These are phyloP conservation scores for Carpinus fangiana DNA, from an alignment of 306 rosid genomes.

Conservation along the genomic window DNA sequence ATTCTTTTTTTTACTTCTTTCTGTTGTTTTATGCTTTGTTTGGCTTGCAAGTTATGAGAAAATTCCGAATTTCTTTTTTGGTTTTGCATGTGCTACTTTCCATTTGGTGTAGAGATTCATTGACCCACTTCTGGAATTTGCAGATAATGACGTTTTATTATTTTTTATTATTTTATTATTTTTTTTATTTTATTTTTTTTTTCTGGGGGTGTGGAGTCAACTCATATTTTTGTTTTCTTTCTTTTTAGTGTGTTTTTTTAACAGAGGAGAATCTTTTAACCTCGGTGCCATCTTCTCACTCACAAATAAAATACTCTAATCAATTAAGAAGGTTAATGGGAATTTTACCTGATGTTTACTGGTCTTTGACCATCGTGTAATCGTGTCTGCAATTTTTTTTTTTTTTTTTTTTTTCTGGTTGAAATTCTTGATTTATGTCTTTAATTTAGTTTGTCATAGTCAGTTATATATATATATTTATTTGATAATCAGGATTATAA, in stretches of 20 bases:
- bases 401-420: background rate
- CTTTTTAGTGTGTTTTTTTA: background rate
- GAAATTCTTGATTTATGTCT: background rate
- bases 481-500: background rate
- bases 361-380: conserved; percentile 6
- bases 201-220: background rate
- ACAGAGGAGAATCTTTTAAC: background rate
- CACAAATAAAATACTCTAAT: background rate
- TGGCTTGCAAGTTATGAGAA: background rate
- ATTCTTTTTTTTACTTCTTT: background rate
- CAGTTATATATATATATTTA: background rate
- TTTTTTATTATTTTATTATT: background rate
- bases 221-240: background rate
- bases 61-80: conserved; percentile 16
- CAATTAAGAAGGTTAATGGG: background rate
- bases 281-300: background rate
- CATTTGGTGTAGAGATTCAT: conserved; percentile 33
- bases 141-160: conserved; percentile 62
- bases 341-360: conserved; percentile 16
- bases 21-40: conserved; percentile 19
- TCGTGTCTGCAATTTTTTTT: background rate
- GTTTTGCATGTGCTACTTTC: conserved; percentile 30
- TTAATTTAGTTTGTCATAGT: background rate
- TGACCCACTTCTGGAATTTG: conserved; percentile 48
- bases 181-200: background rate